Evolutionary conservation across 2,329 filamentous ascomycete species (phyloP), one percentile per base, ranked within the genome.

Genomic region (Verticillium alfalfae): DNA sequence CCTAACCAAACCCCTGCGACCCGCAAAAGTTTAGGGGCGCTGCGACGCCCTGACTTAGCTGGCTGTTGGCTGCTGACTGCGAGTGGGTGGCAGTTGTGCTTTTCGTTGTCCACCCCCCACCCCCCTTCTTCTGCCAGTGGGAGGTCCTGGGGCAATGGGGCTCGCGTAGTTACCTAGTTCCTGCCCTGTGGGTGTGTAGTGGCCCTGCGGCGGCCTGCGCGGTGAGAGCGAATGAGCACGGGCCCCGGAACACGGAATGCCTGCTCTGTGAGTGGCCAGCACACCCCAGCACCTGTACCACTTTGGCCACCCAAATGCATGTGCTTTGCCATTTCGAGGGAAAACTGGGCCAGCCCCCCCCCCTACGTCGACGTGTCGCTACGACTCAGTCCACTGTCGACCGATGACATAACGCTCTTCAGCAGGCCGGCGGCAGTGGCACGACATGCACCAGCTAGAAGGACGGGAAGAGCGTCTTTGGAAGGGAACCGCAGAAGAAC

Each of bases 1-100:
- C 64, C 69, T 75, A 75, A 72, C 63, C 63, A 62, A 54, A 59
- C 49, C 63, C 63, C 63, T 66, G 64, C 64, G 58, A 58, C 37
- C 58, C 60, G 55, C 36, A 41, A 38, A 59, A 62, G 45, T 31
- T 59, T 62, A 49, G 60, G 60, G 45, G 60, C 45, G 45, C 45
- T 52, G 45, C 22, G n/a, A 52, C 45, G 45, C 37, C 37, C 18
- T 38, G 15, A 18, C 37, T 22, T 41, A 52, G 12, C 34, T 41
- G 58, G 9, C 34, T 34, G 58, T 16, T 41, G 39, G 13, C 16
- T 41, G 41, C 41, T 49, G 41, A 8, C n/a, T 22, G 45, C 9
- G 45, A 22, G 45, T 22, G 18, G 45, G 45, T 22, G 45, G 45
- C 45, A 52, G 45, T 18, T 52, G 45, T n/a, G 39, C 39, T 45